phyloP scores from a whole-genome alignment of 164 flowering plant genomes.

The grape (Vitis vinifera) region DNA sequence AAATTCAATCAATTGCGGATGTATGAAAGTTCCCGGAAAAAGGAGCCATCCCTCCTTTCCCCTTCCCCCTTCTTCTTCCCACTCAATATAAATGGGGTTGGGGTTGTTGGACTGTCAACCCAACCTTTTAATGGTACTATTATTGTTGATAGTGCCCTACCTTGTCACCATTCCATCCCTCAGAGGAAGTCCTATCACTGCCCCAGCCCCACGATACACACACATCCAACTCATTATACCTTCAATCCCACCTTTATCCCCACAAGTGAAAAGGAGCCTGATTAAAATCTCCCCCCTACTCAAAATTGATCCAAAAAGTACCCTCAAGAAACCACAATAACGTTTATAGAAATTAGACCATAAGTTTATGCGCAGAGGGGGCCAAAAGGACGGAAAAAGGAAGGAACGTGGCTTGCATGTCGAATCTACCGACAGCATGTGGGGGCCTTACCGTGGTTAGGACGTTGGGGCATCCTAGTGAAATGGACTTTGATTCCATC shows the following conservation, averaged over 20 bases:
- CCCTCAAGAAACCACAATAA: too few species aligned
- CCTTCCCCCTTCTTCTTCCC: too few species aligned
- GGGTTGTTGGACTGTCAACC: conserved; percentile 12
- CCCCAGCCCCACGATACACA: conserved; percentile 10
- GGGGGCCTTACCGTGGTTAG: not conserved
- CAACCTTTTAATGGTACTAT: conserved; percentile 8
- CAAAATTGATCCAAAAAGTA: too few species aligned
- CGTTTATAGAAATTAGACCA: not conserved
- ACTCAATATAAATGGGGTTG: not conserved
- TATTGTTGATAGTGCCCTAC: conserved; percentile 30
- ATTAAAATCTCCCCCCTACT: too few species aligned
- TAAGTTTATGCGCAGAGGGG: not conserved
- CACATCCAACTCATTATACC: not conserved
- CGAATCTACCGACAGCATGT: not conserved
- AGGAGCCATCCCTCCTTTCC: too few species aligned
- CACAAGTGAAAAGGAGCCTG: not conserved
- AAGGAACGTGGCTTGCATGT: not conserved
- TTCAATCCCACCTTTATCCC: conserved; percentile 4
- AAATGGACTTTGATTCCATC: too few species aligned
- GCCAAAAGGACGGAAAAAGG: not conserved
- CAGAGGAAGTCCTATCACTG: not conserved
- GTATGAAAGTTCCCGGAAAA: not conserved
- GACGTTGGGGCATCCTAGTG: too few species aligned
- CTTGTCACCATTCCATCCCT: conserved; percentile 30
- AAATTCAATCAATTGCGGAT: not conserved